These are phyloP conservation scores for Gracilaria vermiculophylla DNA, from an alignment of 23 red algal species.

Conservation along the genomic window DNA sequence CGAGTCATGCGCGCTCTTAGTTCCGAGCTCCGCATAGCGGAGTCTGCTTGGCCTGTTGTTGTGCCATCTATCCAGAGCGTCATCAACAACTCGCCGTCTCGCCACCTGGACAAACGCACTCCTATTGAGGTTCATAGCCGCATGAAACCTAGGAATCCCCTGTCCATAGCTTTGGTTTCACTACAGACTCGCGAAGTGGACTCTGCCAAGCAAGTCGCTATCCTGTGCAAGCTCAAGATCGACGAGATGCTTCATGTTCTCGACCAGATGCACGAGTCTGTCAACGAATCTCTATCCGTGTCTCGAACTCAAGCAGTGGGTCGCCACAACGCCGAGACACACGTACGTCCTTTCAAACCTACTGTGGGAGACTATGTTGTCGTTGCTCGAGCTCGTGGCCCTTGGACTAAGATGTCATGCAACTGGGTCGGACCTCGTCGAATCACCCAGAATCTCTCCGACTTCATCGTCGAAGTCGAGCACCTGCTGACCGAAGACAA, in stretches of 20 bases:
- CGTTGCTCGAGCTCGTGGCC: background rate
- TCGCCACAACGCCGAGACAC: background rate
- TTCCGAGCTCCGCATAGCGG: background rate
- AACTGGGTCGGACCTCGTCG: constrained; percentile 4
- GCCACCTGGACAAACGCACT: background rate
- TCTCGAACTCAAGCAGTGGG: background rate
- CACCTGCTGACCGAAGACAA: background rate
- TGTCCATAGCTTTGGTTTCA: background rate
- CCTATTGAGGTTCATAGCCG: background rate
- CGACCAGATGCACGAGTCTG: background rate
- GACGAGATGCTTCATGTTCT: background rate
- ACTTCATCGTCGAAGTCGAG: constrained; percentile 23
- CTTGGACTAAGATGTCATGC: background rate
- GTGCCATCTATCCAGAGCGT: background rate
- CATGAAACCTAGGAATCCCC: background rate
- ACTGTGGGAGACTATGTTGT: background rate
- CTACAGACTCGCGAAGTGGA: background rate
- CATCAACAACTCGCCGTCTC: background rate
- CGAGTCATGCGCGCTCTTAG: background rate
- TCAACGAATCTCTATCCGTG: background rate
- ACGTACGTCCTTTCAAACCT: background rate
- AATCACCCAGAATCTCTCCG: background rate
- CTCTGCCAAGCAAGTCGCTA: background rate
- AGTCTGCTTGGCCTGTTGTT: background rate
- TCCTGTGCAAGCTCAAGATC: background rate